Evolutionary conservation across 2,329 filamentous ascomycete genomes (phyloP), one percentile per base, ranked within the genome.

Genomic region (Hypoxylon sp.): DNA sequence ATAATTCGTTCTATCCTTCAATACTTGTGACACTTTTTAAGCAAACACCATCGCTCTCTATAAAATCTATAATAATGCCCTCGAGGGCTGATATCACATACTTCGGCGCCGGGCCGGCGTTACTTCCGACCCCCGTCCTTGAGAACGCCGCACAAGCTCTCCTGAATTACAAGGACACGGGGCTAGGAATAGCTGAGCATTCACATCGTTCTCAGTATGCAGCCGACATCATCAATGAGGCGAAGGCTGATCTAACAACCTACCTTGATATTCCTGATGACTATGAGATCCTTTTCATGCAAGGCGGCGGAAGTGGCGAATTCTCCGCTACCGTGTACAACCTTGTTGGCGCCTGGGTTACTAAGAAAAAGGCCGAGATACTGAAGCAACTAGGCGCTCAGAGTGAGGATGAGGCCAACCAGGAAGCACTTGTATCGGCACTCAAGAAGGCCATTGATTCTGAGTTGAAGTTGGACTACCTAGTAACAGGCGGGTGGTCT

Each of bases 401-500:
- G 13, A 79, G 76, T 38, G 83, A 82, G 43, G 82, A 86, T 30
- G 80, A 85, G 34, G 80, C 82, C 11, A 80, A 84, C 36, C 82
- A 91, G 70, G 84, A 87, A 56, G 83, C 83, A 10, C 79, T 89
- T 46, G 78, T 91, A 10, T 82, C 88, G 65, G 83, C 86, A 73
- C 85, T 92, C 67, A 84, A 86, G 67, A 87, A 88, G 74, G 85
- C 89, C 58, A 86, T 94, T 5, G 85, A 90, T 55, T 83, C 87
- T 61, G 87, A 95, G 65, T 83, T 98, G 72, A 92, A 91, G 82
- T 79, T 97, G 46, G 95, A 98, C 81, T 98, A 98, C 80, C 81
- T 98, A 49, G 89, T 98, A 59, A 98, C 95, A 2, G 95, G 95
- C 59, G 89, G 91, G 59, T 98, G 94, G 93, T 97, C 93, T 17